Base-by-base conservation (phyloP, 2,329 filamentous ascomycete genomes). In the Ophiosphaerella korrae region DNA sequence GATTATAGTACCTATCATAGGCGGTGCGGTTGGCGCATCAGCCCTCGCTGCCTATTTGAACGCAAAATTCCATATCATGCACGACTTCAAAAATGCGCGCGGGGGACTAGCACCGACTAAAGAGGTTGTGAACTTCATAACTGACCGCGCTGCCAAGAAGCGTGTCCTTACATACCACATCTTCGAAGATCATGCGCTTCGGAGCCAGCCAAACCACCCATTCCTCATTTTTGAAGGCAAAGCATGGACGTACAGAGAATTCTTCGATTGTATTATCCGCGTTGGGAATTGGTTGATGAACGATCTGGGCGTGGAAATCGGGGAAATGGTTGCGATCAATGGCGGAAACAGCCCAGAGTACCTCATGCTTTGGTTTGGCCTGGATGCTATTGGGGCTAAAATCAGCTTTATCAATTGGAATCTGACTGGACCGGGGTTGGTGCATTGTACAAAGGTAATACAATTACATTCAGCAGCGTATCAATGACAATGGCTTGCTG, bases 221-320 rank as follows among this genome's bases (percentile, higher is more conserved):
- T 74, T 74, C 31, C 52, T 74, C 11, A 67, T 74, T 16, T 74
- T 74, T 46, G 70, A 74, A 46, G 72, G 69, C 39, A 58, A 59
- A 39, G 60, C 59, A 37, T 73, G 65, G 62, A 68, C 67, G 3
- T 74, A 73, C 44, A 58, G 42, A 8, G 55, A 72, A 35, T 74
- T 73, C 53, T 68, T 67, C 26, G 58, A 66, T 8, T 55, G 56
- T 6, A 59, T 71, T 3, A 62, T 48, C 2, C 53, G 57, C 12
- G 65, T 67, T 2, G 72, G 59, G 5, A 74, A 72, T 55, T 74
- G 72, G 72, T 43, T 74, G 42, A 62, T 73, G 50, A 66, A 70
- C 14, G 71, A 72, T 18, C 24, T 79, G 1, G 64, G 57, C 0
- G 49, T 74, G 6, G 35, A 65, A 21, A 48, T 60, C 1, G 63